Percentiles rank a stretch among this genome's conserved stretches.
Conservation (phyloP, 371 early-diverging fungal species). For the Mortierella sp. region DNA sequence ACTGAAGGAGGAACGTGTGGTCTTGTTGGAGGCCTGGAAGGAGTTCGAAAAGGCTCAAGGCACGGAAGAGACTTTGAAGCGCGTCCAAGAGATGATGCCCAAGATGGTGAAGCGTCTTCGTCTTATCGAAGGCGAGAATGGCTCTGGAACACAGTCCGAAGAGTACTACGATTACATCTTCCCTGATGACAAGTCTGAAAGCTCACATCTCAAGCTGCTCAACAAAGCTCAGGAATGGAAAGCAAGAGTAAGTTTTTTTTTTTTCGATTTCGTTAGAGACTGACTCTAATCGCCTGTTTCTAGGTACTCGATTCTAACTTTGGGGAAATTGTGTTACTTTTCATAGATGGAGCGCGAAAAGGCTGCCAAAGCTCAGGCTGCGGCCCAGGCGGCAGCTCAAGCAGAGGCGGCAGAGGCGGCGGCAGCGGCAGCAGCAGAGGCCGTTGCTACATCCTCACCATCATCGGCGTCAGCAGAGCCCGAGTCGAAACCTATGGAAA, state of each 20-base stretch:
- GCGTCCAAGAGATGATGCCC: conserved; percentile 82
- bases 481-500: background rate
- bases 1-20: conserved; percentile 82
- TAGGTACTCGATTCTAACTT: background rate
- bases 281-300: background rate
- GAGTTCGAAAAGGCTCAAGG: conserved; percentile 86
- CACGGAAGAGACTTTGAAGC: conserved; percentile 61
- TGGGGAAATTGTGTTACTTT: background rate
- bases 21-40: conserved; percentile 92
- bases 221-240: conserved; percentile 95
- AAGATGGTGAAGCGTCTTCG: conserved; percentile 90
- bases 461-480: background rate
- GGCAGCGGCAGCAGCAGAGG: conserved; percentile 1
- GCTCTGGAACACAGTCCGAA: conserved; percentile 80
- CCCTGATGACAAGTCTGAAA: conserved; percentile 92
- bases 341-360: conserved; percentile 24
- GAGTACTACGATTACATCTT: conserved; percentile 98
- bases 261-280: background rate
- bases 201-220: conserved; percentile 88
- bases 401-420: conserved; percentile 1
- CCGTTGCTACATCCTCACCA: background rate
- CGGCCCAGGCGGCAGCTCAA: conserved; percentile 6
- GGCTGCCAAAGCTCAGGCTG: conserved; percentile 24
- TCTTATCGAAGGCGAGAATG: conserved; percentile 62
- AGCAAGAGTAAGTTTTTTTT: conserved; percentile 50